Conservation (phyloP, 805 yeast species). For the Spathaspora sp. region DNA sequence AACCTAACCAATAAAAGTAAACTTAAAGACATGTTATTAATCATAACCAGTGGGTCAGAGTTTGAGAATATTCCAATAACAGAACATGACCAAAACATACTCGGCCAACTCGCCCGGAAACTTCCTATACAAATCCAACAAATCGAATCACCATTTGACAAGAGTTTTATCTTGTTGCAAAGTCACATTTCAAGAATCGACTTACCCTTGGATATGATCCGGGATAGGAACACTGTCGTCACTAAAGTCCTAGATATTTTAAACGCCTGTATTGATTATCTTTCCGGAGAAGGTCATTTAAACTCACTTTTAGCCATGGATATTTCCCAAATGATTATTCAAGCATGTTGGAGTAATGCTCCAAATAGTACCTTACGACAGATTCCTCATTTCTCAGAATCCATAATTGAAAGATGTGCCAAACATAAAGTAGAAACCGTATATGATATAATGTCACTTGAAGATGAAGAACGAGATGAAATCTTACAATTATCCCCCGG, state of each 20-base stretch:
- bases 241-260: constrained; percentile 47
- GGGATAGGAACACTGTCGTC: constrained; percentile 56
- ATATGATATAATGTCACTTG: constrained; percentile 74
- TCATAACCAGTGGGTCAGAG: constrained; percentile 66
- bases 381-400: constrained; percentile 62
- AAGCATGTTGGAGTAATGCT: constrained; percentile 81
- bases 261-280: constrained; percentile 67
- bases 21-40: constrained; percentile 59
- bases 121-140: constrained; percentile 59
- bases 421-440: constrained; percentile 62
- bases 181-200: constrained; percentile 70
- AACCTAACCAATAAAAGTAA: constrained; percentile 53
- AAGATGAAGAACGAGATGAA: constrained; percentile 68
- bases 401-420: constrained; percentile 51
- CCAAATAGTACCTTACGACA: constrained; percentile 53
- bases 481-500: constrained; percentile 44
- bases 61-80: constrained; percentile 65
- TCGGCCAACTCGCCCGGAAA: constrained; percentile 50
- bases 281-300: constrained; percentile 76
- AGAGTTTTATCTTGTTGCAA: constrained; percentile 73
- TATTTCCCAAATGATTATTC: constrained; percentile 80
- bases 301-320: constrained; percentile 84
- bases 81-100: constrained; percentile 48
- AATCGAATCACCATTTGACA: constrained; percentile 55
- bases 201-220: constrained; percentile 54